These are phyloP conservation scores for Stagonosporopsis cucurbitacearum DNA, from an alignment of 2,329 filamentous ascomycete genomes.

Conservation along the genomic window DNA sequence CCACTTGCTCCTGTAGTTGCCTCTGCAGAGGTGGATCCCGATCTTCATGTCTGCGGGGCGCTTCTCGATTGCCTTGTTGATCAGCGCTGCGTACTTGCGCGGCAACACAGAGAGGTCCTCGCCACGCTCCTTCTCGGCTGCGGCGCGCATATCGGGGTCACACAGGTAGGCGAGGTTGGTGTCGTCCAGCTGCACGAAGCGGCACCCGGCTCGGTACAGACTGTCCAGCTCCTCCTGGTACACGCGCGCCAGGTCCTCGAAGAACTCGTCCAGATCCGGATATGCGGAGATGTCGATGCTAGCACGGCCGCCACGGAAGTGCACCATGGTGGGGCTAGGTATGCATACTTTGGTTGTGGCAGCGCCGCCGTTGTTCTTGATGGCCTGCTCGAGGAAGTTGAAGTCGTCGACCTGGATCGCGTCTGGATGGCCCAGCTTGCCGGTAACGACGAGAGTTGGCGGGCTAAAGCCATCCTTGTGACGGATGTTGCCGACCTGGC, in stretches of 20 bases:
- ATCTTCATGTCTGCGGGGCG: conserved; percentile 62
- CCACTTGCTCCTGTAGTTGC: conserved; percentile 64
- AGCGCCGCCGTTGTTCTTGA: conserved; percentile 48
- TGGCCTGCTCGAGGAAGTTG: conserved; percentile 59
- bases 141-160: conserved; percentile 62
- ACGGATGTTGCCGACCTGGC: conserved; percentile 54
- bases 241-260: conserved; percentile 61
- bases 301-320: conserved; percentile 63
- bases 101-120: conserved; percentile 58
- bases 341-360: conserved; percentile 63
- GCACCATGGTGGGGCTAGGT: conserved; percentile 65
- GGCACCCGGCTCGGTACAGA: conserved; percentile 62
- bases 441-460: conserved; percentile 61
- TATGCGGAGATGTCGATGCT: conserved; percentile 61
- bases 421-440: conserved; percentile 60
- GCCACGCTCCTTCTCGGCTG: conserved; percentile 58
- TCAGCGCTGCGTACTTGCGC: conserved; percentile 60
- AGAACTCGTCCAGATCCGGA: conserved; percentile 62
- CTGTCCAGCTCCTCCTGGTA: conserved; percentile 63
- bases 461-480: conserved; percentile 57
- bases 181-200: conserved; percentile 65
- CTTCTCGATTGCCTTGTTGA: conserved; percentile 62
- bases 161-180: conserved; percentile 67
- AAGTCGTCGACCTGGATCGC: conserved; percentile 65
- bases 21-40: conserved; percentile 64